These are phyloP conservation scores for Deuterostichococcus epilithicus DNA, from an alignment of 139 green algal genomes.

Conservation along the genomic window DNA sequence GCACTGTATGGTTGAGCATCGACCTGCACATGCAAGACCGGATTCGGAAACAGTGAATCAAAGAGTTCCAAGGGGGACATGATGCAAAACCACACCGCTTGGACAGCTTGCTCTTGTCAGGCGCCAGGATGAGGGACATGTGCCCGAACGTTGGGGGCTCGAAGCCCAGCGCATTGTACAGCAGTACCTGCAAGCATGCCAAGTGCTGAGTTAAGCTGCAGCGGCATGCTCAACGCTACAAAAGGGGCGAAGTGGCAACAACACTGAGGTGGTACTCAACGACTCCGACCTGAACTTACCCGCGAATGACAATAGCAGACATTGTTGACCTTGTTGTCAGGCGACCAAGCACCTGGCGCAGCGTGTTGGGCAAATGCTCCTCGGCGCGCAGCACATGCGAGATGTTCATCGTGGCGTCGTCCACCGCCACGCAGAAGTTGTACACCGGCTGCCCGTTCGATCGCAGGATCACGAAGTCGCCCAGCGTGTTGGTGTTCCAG, in stretches of 20 bases:
- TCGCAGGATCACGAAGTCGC: constrained; percentile 98
- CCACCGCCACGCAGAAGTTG: constrained; percentile 99
- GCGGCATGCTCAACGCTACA: too few relatives aligned
- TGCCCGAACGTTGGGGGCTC: constrained; percentile 83
- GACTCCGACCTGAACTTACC: too few relatives aligned
- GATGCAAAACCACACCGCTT: constrained; percentile 57
- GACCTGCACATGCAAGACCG: too few relatives aligned
- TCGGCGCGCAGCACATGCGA: constrained; percentile 95
- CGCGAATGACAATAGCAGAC: neutral
- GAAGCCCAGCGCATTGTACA: constrained; percentile 94
- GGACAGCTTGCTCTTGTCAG: constrained; percentile 95
- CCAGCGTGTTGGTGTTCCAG: constrained; percentile 96
- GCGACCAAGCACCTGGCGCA: constrained; percentile 62
- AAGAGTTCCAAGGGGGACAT: constrained; percentile 8
- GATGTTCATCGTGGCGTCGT: constrained; percentile 96
- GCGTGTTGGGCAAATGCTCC: constrained; percentile 99
- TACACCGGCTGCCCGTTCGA: constrained; percentile 98
- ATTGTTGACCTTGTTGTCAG: neutral
- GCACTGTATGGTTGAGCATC: too few relatives aligned
- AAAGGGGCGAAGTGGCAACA: too few relatives aligned
- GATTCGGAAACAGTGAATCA: too few relatives aligned
- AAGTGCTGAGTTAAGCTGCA: neutral
- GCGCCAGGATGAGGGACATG: constrained; percentile 95
- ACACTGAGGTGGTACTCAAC: too few relatives aligned
- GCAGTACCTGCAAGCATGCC: constrained; percentile 60